These are phyloP conservation scores for Hygrophoropsis aurantiaca DNA, from an alignment of 768 basidiomycete species.

Conservation along the genomic window DNA sequence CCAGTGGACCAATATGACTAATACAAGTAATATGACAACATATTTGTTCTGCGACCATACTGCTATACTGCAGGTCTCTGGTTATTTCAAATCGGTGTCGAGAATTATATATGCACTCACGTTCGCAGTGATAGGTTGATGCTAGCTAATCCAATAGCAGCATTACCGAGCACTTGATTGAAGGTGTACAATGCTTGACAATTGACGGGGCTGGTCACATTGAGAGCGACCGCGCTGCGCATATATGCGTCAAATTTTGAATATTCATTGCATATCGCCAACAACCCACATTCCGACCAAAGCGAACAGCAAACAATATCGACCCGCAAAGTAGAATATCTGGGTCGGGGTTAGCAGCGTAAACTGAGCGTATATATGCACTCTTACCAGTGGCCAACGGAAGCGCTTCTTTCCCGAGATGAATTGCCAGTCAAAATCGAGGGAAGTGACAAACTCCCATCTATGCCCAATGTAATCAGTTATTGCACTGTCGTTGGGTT, in stretches of 20 bases:
- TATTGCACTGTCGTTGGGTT: not conserved
- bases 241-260: not conserved
- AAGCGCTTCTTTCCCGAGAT: conserved; percentile 56
- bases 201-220: conserved; percentile 57
- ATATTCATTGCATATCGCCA: not conserved
- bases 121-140: conserved; percentile 70
- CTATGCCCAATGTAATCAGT: conserved; percentile 31
- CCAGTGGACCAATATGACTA: conserved; percentile 70
- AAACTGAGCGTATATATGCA: not conserved
- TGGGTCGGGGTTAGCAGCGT: conserved; percentile 19
- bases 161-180: conserved; percentile 64
- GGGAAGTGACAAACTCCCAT: conserved; percentile 66
- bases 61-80: conserved; percentile 49
- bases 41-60: conserved; percentile 64
- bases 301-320: conserved; percentile 64
- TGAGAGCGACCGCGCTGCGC: conserved; percentile 53
- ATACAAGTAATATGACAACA: conserved; percentile 50
- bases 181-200: conserved; percentile 73
- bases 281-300: conserved; percentile 65
- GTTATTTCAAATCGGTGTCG: conserved; percentile 2
- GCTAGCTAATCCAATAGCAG: conserved; percentile 66
- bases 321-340: conserved; percentile 70
- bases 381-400: conserved; percentile 64
- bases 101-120: conserved; percentile 36
- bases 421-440: conserved; percentile 66